Percentiles rank a stretch among this genome's conserved stretches.
These are phyloP conservation scores for Yamadazyma trypodendri DNA, from an alignment of 1,139 yeast genomes.

Conservation along the genomic window DNA sequence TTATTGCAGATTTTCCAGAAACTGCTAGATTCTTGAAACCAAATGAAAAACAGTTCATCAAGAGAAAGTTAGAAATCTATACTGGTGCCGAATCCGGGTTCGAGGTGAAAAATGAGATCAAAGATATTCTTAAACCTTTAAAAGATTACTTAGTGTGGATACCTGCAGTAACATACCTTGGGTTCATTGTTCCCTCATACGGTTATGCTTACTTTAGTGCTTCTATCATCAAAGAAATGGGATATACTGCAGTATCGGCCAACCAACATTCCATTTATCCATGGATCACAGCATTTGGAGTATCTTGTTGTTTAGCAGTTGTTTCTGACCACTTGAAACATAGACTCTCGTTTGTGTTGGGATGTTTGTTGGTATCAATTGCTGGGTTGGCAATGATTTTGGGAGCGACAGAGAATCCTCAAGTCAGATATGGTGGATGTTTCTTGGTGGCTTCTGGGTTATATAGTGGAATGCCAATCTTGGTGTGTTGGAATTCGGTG, in stretches of 20 bases:
- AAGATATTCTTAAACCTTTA: constrained; percentile 42
- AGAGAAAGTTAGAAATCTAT: constrained; percentile 52
- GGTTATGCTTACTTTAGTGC: constrained; percentile 74
- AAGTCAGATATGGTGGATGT: constrained; percentile 67
- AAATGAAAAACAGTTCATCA: constrained; percentile 49
- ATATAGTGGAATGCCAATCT: constrained; percentile 71
- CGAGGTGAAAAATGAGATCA: constrained; percentile 44
- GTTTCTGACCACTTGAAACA: constrained; percentile 47
- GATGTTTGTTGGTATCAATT: constrained; percentile 43
- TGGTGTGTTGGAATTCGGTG: constrained; percentile 70
- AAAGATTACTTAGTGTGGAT: constrained; percentile 52
- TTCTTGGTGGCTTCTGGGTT: constrained; percentile 66
- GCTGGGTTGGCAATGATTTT: constrained; percentile 55
- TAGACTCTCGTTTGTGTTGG: constrained; percentile 50
- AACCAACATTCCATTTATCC: constrained; percentile 72
- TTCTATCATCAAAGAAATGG: constrained; percentile 55
- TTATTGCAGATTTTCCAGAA: constrained; percentile 50
- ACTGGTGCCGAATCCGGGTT: constrained; percentile 54
- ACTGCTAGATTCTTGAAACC: constrained; percentile 51
- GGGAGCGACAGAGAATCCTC: constrained; percentile 31
- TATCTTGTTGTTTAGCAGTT: constrained; percentile 47
- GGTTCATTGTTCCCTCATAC: constrained; percentile 64
- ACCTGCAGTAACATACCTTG: constrained; percentile 61
- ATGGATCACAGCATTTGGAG: constrained; percentile 64
- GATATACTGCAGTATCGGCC: constrained; percentile 60